A percentile compares a stretch with the other conserved stretches of the same genome.
phyloP scores from a whole-genome alignment of 2,329 filamentous ascomycete species.

The Ceratocystis cacaofunesta region DNA sequence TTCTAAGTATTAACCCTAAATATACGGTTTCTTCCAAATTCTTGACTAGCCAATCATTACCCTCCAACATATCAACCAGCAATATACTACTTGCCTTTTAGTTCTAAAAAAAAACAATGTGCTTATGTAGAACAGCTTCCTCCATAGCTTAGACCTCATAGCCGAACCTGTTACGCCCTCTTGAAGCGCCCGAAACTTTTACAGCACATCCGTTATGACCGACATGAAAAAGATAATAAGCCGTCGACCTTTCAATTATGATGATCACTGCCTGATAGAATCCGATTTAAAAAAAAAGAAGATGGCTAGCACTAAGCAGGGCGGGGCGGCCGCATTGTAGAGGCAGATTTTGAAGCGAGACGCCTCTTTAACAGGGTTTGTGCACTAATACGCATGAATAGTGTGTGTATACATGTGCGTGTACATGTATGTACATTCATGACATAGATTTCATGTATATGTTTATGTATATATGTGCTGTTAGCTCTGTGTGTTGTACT shows the following conservation, averaged over 20 bases:
- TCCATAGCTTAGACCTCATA: not conserved
- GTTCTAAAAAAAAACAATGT: no score
- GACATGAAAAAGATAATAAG: not conserved
- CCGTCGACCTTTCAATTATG: not conserved
- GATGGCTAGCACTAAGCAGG: not conserved
- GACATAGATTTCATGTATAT: no score
- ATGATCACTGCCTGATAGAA: not conserved
- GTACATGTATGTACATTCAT: not conserved
- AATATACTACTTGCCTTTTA: no score
- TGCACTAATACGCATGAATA: not conserved
- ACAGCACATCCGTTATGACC: not conserved
- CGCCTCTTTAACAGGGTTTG: not conserved
- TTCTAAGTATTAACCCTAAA: not conserved
- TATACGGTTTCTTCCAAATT: not conserved
- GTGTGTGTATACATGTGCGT: not conserved
- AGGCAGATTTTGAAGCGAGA: not conserved
- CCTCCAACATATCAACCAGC: not conserved
- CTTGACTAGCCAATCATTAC: not conserved
- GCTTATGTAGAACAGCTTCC: no score
- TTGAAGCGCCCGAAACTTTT: not conserved
- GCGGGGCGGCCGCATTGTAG: not conserved
- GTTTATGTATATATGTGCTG: not conserved
- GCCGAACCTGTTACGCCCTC: not conserved
- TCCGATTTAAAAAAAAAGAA: not conserved
- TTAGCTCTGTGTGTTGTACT: not conserved